A percentile compares a stretch with the other conserved stretches of the same genome.
phyloP scores from a whole-genome alignment of 345 rosid genomes.

The Nephelium lappaceum region DNA sequence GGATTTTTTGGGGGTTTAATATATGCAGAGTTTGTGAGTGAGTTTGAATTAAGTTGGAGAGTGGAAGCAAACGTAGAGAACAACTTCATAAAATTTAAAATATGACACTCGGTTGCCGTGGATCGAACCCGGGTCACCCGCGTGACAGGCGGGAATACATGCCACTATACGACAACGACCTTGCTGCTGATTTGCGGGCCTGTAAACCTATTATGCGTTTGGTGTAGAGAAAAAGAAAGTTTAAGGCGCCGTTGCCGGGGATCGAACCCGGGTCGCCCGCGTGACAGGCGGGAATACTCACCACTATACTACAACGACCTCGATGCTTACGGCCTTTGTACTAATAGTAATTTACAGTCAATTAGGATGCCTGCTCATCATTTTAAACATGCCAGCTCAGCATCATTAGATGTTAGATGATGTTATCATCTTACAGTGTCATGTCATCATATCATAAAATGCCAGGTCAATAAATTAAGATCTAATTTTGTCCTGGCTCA shows the following conservation, averaged over 20 bases:
- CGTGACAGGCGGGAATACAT: conserved; percentile 62
- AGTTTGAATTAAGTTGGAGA: not conserved
- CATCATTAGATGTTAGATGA: too few species aligned
- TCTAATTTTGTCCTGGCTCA: too few species aligned
- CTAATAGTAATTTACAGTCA: too few species aligned
- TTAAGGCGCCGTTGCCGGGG: conserved; percentile 81
- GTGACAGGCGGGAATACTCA: conserved; percentile 69
- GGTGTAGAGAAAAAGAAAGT: not conserved
- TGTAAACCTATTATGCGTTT: too few species aligned
- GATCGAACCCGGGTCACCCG: conserved; percentile 94
- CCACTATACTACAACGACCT: conserved; percentile 75
- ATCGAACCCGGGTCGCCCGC: conserved; percentile 93
- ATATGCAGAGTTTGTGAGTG: not conserved
- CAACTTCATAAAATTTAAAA: not conserved
- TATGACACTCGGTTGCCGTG: conserved; percentile 75
- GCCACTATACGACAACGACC: conserved; percentile 70
- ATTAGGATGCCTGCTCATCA: too few species aligned
- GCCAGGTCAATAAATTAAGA: too few species aligned
- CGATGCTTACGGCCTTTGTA: too few species aligned
- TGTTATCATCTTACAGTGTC: too few species aligned
- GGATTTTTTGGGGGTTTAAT: conserved; percentile 1
- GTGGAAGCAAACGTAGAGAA: too few species aligned
- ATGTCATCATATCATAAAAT: too few species aligned
- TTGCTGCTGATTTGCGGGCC: not conserved
- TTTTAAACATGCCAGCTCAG: too few species aligned